phyloP scores from a whole-genome alignment of 2,329 filamentous ascomycete species.

The Sarocladium kiliense region DNA sequence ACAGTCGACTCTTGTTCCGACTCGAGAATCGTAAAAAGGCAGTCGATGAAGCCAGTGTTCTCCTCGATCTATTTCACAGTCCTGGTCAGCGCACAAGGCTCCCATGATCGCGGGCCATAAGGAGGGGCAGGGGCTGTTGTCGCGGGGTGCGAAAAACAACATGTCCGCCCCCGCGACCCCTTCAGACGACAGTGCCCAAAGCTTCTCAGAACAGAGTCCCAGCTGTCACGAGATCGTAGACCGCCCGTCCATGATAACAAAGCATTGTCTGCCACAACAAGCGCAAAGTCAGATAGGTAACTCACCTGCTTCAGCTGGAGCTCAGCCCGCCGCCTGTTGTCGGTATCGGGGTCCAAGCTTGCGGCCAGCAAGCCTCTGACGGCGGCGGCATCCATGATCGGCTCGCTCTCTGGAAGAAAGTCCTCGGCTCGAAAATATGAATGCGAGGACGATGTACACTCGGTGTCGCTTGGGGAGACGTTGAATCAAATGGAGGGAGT shows the following conservation, averaged over 20 bases:
- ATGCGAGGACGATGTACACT: neutral
- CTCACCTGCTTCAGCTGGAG: constrained; percentile 76
- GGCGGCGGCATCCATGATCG: constrained; percentile 66
- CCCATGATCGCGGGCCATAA: constrained; percentile 12
- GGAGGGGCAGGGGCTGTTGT: constrained; percentile 11
- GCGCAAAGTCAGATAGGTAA: neutral
- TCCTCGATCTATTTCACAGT: constrained; percentile 71
- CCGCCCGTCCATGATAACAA: neutral
- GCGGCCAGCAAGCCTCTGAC: constrained; percentile 73
- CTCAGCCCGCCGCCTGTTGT: constrained; percentile 72
- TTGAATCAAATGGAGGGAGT: neutral
- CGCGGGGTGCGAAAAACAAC: constrained; percentile 12
- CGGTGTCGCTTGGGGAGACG: constrained; percentile 2
- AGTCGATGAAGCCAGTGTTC: constrained; percentile 83
- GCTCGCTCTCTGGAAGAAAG: constrained; percentile 5
- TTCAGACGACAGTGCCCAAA: neutral
- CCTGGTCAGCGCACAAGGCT: constrained; percentile 6
- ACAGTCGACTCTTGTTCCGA: constrained; percentile 80
- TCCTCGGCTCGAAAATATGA: neutral
- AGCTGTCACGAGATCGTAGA: neutral
- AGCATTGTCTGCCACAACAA: neutral
- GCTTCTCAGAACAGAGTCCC: neutral
- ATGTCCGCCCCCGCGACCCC: neutral
- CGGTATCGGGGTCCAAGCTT: constrained; percentile 69
- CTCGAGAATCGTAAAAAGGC: constrained; percentile 85